Evolutionary conservation across 2,329 filamentous ascomycete species (phyloP).

Genomic region (Colletotrichum salicis): DNA sequence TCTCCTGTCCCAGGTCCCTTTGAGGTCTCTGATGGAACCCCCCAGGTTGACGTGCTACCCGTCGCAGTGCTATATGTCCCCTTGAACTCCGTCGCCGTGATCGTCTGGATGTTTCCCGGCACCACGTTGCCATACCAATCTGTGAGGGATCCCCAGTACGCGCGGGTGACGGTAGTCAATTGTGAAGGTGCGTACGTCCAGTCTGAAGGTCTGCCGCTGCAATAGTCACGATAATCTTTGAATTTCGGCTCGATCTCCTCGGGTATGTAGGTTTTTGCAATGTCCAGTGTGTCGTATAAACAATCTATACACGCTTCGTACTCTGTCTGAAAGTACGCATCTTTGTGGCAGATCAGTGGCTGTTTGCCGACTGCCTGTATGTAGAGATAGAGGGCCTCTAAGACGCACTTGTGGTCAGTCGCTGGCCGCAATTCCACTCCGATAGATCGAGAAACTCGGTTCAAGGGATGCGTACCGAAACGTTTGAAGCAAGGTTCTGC

Average conservation of each 20-base stretch:
- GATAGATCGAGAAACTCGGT: not conserved
- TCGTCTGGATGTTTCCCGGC: not conserved
- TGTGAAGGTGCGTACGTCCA: not conserved
- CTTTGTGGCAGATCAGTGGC: not conserved
- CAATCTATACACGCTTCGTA: not conserved
- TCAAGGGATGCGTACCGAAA: not conserved
- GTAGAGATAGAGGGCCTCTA: not conserved
- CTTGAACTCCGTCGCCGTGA: not conserved
- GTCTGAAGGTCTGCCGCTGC: not conserved
- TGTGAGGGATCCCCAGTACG: not conserved
- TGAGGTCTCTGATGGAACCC: too few species aligned
- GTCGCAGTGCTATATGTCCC: not conserved
- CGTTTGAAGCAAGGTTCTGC: not conserved
- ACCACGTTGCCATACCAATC: not conserved
- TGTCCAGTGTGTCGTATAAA: not conserved
- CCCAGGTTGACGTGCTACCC: too few species aligned
- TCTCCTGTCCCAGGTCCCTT: not conserved
- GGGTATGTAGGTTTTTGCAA: not conserved
- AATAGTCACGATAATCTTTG: not conserved
- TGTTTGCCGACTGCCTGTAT: not conserved
- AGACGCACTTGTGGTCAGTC: not conserved
- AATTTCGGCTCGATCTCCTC: not conserved
- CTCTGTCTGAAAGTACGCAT: not conserved
- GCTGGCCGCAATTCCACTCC: not conserved
- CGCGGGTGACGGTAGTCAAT: not conserved